Evolutionary conservation across 1,139 yeast genomes (phyloP).

Genomic region (Komagataea norvegica): DNA sequence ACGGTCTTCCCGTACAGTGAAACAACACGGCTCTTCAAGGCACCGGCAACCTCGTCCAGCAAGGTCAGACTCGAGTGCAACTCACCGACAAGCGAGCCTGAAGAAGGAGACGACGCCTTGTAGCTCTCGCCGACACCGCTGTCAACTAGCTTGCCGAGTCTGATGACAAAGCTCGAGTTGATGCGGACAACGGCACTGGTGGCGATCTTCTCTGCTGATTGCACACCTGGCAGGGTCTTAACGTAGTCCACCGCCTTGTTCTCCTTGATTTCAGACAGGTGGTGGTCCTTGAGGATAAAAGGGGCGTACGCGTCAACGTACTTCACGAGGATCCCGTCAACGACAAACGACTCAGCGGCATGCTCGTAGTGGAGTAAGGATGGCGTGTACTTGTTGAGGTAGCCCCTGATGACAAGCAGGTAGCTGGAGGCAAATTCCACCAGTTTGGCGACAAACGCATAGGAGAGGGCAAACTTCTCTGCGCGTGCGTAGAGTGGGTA

Average conservation of each 20-base stretch:
- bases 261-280: constrained; percentile 3
- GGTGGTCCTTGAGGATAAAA: constrained; percentile 4
- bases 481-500: constrained; percentile 8
- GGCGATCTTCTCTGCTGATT: constrained; percentile 1
- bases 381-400: constrained; percentile 5
- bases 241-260: background rate
- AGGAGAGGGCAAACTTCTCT: constrained; percentile 1
- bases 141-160: constrained; percentile 5
- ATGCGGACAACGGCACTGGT: constrained; percentile 1
- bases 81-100: no score
- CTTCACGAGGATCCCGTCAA: constrained; percentile 5
- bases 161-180: constrained; percentile 4
- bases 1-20: no score
- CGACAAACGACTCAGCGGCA: constrained; percentile 3
- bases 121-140: constrained; percentile 4
- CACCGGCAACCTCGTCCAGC: no score
- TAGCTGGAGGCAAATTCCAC: constrained; percentile 4
- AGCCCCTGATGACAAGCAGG: constrained; percentile 1
- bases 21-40: no score
- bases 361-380: constrained; percentile 1
- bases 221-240: constrained; percentile 8
- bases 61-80: no score
- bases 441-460: constrained; percentile 3
- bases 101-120: no score
- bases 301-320: constrained; percentile 7